Evolutionary conservation across 2,329 filamentous ascomycete species (phyloP), one percentile per base, ranked within the genome.

Genomic region (Chrysosphaeria jannelii): DNA sequence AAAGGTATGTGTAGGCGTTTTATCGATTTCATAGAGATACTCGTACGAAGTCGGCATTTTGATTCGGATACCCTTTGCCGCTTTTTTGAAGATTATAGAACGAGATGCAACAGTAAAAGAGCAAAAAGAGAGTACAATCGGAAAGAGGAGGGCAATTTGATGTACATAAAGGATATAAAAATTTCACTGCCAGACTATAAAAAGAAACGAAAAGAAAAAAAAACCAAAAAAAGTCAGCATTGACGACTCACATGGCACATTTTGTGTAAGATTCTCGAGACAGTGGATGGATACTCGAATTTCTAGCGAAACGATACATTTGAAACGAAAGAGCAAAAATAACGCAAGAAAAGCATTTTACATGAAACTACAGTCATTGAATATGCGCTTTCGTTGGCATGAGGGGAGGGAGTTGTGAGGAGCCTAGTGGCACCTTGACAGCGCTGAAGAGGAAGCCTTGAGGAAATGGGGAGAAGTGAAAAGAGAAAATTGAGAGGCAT

Each of bases 1-100:
- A 14, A 79, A 52, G 21, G 66, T 40, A 24, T 57, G 55, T 4
- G 67, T 66, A 5, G 70, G 61, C 22, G 55, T 57, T 41, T 74
- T 75, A 40, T 71, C 52, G 17, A 48, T 43, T 31, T 63, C 55
- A 36, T 71, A 72, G 35, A 79, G 51, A 39, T 68, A 65, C 23
- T 59, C 58, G 45, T 72, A 75, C 33, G 48, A 55, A n/a, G n/a
- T n/a, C n/a, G n/a, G n/a, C n/a, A n/a, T n/a, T n/a, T 23, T 36
- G 28, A 23, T 41, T 44, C 17, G 34, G 19, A 21, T 37, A 35
- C 21, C 31, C 16, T 18, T 7, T 18, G 16, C 16, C 16, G 16
- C n/a, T 18, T 18, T 7, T 18, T 18, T 18, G 16, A 7, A 7
- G 16, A n/a, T 18, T n/a, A n/a, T n/a, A n/a, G n/a, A n/a, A n/a